Evolutionary conservation across 768 basidiomycete species (phyloP), one percentile per base, ranked within the genome.

Genomic region (Kwoniella mangroviensis): DNA sequence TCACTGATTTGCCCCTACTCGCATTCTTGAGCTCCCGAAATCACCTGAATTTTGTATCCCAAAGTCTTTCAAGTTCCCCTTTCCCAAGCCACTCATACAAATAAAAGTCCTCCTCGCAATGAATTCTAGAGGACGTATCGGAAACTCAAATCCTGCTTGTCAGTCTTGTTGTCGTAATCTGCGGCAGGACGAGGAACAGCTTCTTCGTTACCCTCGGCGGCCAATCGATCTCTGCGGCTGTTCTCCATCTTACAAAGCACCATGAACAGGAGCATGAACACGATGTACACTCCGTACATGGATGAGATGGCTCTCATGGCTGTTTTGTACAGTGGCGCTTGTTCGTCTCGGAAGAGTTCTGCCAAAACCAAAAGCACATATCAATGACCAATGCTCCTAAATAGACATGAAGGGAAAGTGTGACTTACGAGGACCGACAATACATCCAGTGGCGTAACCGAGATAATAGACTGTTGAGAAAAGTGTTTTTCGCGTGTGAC

Each of bases 61-160:
- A 34, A 34, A 34, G 34, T 34, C 34, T 34, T 34, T 34, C 34
- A 34, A 34, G 9, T 34, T 7, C 6, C 34, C 34, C 34, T 34
- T 34, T 34, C 34, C 6, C 34, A 34, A 34, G 34, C 6, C 34
- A 34, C 34, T 7, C 34, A 34, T 34, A 34, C 34, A 34, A 6
- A 34, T n/a, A 34, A 34, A 34, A 7, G 9, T 34, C 34, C 34
- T 34, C 34, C 34, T 34, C 9, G 6, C 34, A 34, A 7, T 34
- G 9, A 34, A 34, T 5, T 43, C 61, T 57, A 69, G 9, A 65
- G 53, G 10, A 75, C 69, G 60, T 71, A 75, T 19, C 77, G 65
- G 75, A 74, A 78, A 9, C 68, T 64, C 21, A 78, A 51, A 63
- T 78, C 73, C 45, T 75, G 66, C 19, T 65, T 57, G 55, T 75